These are phyloP conservation scores for Colletotrichum filicis DNA, from an alignment of 2,329 filamentous ascomycete genomes.

Conservation along the genomic window DNA sequence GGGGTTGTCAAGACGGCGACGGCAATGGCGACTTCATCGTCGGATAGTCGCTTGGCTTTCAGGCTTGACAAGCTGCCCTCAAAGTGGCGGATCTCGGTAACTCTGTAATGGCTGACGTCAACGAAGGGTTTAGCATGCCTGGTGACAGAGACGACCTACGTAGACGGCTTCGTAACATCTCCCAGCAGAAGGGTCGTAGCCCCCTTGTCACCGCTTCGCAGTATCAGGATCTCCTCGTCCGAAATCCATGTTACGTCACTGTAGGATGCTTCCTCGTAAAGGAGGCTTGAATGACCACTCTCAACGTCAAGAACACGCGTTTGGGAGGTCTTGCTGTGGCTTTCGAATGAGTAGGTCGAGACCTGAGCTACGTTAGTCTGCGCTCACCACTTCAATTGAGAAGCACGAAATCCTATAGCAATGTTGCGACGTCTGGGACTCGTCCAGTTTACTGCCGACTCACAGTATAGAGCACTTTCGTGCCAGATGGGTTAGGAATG, in stretches of 20 bases:
- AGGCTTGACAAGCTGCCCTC: slow-evolving; percentile 67
- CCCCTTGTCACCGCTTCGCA: slow-evolving; percentile 62
- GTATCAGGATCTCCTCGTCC: slow-evolving; percentile 68
- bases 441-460: slow-evolving; percentile 30
- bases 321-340: slow-evolving; percentile 75
- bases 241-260: slow-evolving; percentile 83
- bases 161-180: slow-evolving; percentile 47
- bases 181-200: slow-evolving; percentile 58
- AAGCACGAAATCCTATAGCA: neutral
- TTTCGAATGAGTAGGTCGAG: slow-evolving; percentile 83
- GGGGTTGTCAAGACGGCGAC: slow-evolving; percentile 74
- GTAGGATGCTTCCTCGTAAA: slow-evolving; percentile 73
- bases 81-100: slow-evolving; percentile 59
- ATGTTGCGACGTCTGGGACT: too few relatives aligned
- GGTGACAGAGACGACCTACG: slow-evolving; percentile 46
- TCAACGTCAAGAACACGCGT: slow-evolving; percentile 77
- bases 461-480: slow-evolving; percentile 72
- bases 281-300: slow-evolving; percentile 70
- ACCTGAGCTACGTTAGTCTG: slow-evolving; percentile 50
- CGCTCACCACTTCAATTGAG: neutral
- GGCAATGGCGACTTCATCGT: slow-evolving; percentile 63
- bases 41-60: slow-evolving; percentile 63
- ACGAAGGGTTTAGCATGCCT: too few relatives aligned
- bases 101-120: slow-evolving; percentile 32
- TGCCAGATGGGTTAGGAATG: slow-evolving; percentile 75